A percentile compares a stretch with the other conserved stretches of the same genome.
phyloP scores from a whole-genome alignment of 345 rosid genomes.

The Euphorbia pulcherrima region DNA sequence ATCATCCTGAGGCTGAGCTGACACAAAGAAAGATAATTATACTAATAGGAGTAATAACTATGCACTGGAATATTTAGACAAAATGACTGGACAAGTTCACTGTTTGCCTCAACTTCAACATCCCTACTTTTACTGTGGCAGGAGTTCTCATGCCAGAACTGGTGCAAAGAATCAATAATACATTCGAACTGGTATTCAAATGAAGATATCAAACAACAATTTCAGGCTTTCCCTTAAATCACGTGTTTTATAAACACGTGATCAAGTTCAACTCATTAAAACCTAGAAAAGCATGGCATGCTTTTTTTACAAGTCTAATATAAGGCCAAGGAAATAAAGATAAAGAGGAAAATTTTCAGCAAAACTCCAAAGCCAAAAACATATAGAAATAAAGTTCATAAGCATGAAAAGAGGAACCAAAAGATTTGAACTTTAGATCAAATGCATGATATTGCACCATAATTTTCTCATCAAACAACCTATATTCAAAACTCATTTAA shows the following conservation, averaged over 20 bases:
- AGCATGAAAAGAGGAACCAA: neutral
- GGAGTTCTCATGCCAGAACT: neutral
- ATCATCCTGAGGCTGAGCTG: neutral
- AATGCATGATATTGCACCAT: neutral
- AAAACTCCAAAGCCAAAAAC: neutral
- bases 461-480: neutral
- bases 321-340: neutral
- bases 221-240: neutral
- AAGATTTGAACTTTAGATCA: neutral
- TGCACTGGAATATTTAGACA: neutral
- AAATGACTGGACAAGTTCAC: neutral
- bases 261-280: neutral
- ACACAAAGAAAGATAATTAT: neutral
- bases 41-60: neutral
- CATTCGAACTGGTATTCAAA: neutral
- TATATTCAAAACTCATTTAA: neutral
- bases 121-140: neutral
- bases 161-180: neutral
- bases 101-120: no score
- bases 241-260: neutral
- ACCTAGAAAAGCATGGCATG: neutral
- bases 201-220: neutral
- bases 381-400: neutral
- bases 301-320: neutral
- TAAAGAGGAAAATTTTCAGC: neutral